Percentiles rank a stretch among this genome's conserved stretches.
phyloP scores from a whole-genome alignment of 2,329 filamentous ascomycete genomes.

The Phyllosticta citriasiana region DNA sequence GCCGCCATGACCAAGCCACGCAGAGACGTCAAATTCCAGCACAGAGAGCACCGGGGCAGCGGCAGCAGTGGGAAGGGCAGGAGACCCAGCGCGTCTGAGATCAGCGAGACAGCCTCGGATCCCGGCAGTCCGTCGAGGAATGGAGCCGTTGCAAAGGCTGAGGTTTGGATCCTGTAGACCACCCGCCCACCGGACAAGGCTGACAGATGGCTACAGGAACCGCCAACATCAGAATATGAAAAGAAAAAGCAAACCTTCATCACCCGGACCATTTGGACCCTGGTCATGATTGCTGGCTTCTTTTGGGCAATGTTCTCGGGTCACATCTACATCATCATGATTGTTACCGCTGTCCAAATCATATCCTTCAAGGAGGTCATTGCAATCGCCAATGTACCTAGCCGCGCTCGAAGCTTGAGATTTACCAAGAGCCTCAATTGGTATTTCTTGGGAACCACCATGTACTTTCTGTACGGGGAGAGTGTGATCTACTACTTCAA shows the following conservation, averaged over 20 bases:
- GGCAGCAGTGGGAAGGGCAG: slow-evolving; percentile 43
- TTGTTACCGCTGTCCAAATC: slow-evolving; percentile 90
- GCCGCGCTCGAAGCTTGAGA: slow-evolving; percentile 76
- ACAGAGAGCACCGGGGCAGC: slow-evolving; percentile 32
- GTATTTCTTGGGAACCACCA: slow-evolving; percentile 97
- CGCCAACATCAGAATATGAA: slow-evolving; percentile 64
- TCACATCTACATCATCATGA: slow-evolving; percentile 91
- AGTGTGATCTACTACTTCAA: slow-evolving; percentile 99
- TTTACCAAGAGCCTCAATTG: slow-evolving; percentile 97
- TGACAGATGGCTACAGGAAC: slow-evolving; percentile 18
- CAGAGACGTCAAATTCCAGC: slow-evolving; percentile 52
- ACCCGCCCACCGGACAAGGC: not conserved
- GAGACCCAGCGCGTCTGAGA: slow-evolving; percentile 60
- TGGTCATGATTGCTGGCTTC: slow-evolving; percentile 93
- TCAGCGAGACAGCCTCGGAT: slow-evolving; percentile 50
- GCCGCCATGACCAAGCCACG: slow-evolving; percentile 26
- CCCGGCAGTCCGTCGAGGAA: slow-evolving; percentile 42
- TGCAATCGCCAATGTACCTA: slow-evolving; percentile 90
- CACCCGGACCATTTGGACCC: slow-evolving; percentile 92
- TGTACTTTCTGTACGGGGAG: slow-evolving; percentile 99
- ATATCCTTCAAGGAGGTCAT: slow-evolving; percentile 99
- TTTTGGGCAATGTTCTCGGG: slow-evolving; percentile 88
- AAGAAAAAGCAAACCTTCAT: slow-evolving; percentile 99
- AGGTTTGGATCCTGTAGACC: slow-evolving; percentile 10
- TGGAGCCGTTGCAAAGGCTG: slow-evolving; percentile 19